Evolutionary conservation across 192 early-diverging fungal genomes (phyloP).

Genomic region (Gonapodya sp.): DNA sequence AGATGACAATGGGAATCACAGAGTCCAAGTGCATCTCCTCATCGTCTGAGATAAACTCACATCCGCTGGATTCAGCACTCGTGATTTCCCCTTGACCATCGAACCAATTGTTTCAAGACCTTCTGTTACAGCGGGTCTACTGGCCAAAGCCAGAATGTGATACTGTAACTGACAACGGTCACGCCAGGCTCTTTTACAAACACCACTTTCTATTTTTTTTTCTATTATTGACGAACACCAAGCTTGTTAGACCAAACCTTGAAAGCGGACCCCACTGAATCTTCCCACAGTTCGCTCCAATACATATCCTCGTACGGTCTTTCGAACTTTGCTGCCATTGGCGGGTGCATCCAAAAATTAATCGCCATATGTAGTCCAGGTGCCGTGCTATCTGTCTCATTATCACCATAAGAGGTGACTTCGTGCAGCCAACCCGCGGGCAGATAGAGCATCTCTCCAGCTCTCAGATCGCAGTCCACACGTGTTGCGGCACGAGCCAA

Average conservation of each 20-base stretch:
- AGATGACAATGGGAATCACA: too few species aligned
- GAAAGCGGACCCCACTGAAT: neutral
- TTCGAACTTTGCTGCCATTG: neutral
- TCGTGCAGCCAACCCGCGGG: slow-evolving; percentile 50
- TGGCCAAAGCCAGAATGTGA: too few species aligned
- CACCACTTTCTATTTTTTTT: too few species aligned
- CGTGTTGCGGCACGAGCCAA: slow-evolving; percentile 5
- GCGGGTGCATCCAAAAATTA: slow-evolving; percentile 24
- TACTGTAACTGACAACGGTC: too few species aligned
- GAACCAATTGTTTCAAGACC: too few species aligned
- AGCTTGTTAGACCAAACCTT: neutral
- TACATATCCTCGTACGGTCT: neutral
- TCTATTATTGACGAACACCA: too few species aligned
- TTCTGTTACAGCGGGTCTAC: too few species aligned
- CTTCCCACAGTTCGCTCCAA: slow-evolving; percentile 1
- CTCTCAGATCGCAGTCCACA: slow-evolving; percentile 18
- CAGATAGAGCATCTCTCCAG: slow-evolving; percentile 40
- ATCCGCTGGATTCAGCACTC: neutral
- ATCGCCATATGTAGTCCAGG: slow-evolving; percentile 12
- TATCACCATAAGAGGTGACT: slow-evolving; percentile 32
- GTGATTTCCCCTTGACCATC: slow-evolving; percentile 1
- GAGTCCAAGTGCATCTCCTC: too few species aligned
- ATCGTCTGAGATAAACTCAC: too few species aligned
- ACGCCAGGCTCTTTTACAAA: too few species aligned
- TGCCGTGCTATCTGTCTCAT: slow-evolving; percentile 26